Evolutionary conservation across 2,329 filamentous ascomycete genomes (phyloP).

Genomic region (Dactylonectria estremocensis): DNA sequence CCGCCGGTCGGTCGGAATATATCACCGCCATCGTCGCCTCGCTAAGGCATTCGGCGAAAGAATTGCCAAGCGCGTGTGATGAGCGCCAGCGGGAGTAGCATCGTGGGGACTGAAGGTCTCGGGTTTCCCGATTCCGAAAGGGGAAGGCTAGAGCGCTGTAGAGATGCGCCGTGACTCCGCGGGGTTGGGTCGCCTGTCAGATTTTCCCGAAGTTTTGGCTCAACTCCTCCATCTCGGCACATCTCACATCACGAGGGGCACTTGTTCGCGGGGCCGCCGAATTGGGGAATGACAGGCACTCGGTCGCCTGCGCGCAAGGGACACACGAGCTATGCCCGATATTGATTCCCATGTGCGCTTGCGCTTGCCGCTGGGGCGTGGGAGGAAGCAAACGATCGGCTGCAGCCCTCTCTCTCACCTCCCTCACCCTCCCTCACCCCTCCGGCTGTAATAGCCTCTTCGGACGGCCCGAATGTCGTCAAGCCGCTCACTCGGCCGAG

Average conservation of each 20-base stretch:
- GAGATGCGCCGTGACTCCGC: neutral
- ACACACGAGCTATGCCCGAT: slow-evolving; percentile 6
- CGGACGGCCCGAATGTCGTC: neutral
- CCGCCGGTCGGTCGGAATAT: slow-evolving; percentile 21
- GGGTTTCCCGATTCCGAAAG: slow-evolving; percentile 36
- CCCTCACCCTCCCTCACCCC: neutral
- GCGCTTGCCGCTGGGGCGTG: slow-evolving; percentile 21
- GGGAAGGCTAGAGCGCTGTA: slow-evolving; percentile 34
- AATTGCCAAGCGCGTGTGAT: slow-evolving; percentile 29
- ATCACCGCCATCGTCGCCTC: slow-evolving; percentile 19
- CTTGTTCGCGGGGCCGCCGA: slow-evolving; percentile 6
- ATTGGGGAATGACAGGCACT: slow-evolving; percentile 38
- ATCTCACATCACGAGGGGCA: slow-evolving; percentile 26
- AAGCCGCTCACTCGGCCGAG: neutral
- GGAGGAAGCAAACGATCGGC: neutral
- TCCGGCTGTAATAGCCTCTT: slow-evolving; percentile 18
- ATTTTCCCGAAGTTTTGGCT: slow-evolving; percentile 22
- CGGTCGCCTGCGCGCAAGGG: neutral
- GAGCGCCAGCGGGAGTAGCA: slow-evolving; percentile 11
- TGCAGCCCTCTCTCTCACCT: too few relatives aligned
- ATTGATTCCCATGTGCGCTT: slow-evolving; percentile 28
- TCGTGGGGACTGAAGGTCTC: slow-evolving; percentile 11
- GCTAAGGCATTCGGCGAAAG: slow-evolving; percentile 2
- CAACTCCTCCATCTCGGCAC: slow-evolving; percentile 17
- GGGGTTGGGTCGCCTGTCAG: slow-evolving; percentile 8